Percentiles rank a stretch among this genome's conserved stretches.
phyloP scores from a whole-genome alignment of 2,329 filamentous ascomycete genomes.

The Neonectria coccinea region DNA sequence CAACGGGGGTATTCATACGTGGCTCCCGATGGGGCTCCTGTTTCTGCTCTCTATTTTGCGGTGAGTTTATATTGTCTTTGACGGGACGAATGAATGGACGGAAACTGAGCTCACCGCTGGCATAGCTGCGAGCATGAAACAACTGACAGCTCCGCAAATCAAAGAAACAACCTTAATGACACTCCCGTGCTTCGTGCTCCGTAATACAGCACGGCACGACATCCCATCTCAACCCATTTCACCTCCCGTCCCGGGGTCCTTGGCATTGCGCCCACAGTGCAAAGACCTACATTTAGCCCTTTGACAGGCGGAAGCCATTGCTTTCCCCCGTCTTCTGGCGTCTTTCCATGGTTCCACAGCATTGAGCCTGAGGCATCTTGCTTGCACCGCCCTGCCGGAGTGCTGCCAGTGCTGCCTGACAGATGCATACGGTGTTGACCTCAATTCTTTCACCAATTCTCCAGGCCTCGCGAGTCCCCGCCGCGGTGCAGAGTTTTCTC shows the following conservation, averaged over 20 bases:
- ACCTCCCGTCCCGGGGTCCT: constrained; percentile 2
- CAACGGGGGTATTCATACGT: neutral
- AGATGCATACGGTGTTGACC: constrained; percentile 29
- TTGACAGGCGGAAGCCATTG: constrained; percentile 11
- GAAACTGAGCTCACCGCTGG: neutral
- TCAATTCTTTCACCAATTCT: neutral
- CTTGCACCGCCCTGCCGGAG: neutral
- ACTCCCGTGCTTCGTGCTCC: constrained; percentile 4
- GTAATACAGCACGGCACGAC: neutral
- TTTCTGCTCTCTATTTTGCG: neutral
- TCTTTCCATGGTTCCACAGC: constrained; percentile 29
- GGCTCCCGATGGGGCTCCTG: neutral
- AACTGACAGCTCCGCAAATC: constrained; percentile 10
- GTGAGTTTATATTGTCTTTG: neutral
- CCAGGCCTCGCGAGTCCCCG: constrained; percentile 20
- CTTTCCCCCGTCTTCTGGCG: constrained; percentile 22
- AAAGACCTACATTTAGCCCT: neutral
- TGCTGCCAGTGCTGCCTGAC: constrained; percentile 1
- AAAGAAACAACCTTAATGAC: constrained; percentile 22
- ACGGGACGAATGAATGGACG: constrained; percentile 6
- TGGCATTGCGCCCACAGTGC: constrained; percentile 9
- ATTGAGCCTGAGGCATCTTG: constrained; percentile 36
- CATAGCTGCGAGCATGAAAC: constrained; percentile 12
- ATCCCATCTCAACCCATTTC: neutral
- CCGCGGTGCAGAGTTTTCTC: constrained; percentile 40